Evolutionary conservation across 768 basidiomycete species (phyloP), one percentile per base, ranked within the genome.

Genomic region (Trametopsis cervina): DNA sequence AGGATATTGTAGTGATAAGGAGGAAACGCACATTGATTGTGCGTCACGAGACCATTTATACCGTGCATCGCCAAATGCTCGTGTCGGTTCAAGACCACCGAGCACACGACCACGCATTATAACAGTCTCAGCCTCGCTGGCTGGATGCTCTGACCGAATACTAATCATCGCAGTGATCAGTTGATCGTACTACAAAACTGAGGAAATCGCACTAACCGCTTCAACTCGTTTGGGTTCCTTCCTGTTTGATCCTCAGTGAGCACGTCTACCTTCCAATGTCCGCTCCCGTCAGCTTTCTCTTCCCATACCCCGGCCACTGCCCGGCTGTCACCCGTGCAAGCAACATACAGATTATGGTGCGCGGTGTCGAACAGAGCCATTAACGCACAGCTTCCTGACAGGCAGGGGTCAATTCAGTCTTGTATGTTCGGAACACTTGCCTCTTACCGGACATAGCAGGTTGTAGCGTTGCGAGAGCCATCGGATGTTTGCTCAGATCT

Each of bases 181-280:
- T n/a, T n/a, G n/a, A n/a, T n/a, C n/a, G n/a, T n/a, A n/a, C n/a
- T n/a, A n/a, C n/a, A n/a, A n/a, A n/a, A n/a, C n/a, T n/a, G n/a
- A n/a, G n/a, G n/a, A n/a, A 13, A 48, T 27, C 41, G 40, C 41
- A 59, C 71, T 43, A 57, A 93, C 94, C 93, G 79, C 63, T 76
- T 76, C 21, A 85, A 69, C 66, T 99, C 96, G 40, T 78, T 83
- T 13, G 78, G 81, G 61, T 92, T 97, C 55, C 90, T 80, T 33
- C 92, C 96, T 5, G 94, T 97, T 70, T 97, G 94, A 61, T 98
- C 96, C 64, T 97, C 92, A 23, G 80, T 90, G 52, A 99, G 73
- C n/a, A 89, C 89, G 62, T 96, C 91, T 24, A 93, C 86, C 40
- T 83, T 78, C 96, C 96, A 99, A 44, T 71, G 74, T 10, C 89